Percentiles rank a stretch among this genome's conserved stretches.
Evolutionary conservation across 768 basidiomycete genomes (phyloP).

Genomic region (Suillus subluteus): DNA sequence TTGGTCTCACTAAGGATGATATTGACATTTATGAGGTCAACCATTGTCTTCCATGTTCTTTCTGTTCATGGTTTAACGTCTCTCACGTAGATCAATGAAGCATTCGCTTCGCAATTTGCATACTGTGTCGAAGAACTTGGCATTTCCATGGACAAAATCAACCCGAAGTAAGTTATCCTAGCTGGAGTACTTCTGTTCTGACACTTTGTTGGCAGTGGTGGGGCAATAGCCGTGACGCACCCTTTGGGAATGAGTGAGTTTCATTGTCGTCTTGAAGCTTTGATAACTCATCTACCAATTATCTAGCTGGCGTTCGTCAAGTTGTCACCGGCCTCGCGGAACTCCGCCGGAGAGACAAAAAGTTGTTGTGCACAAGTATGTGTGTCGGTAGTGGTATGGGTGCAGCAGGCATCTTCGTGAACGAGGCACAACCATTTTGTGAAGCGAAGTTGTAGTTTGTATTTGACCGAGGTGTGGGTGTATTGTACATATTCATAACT

Average conservation of each 20-base stretch:
- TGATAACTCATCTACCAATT: conserved; percentile 19
- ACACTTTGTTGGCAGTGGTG: conserved; percentile 56
- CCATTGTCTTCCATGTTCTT: background rate
- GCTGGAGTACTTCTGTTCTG: conserved; percentile 4
- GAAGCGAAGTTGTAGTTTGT: conserved; percentile 29
- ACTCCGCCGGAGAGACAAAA: conserved; percentile 67
- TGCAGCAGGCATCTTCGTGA: conserved; percentile 79
- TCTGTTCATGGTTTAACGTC: conserved; percentile 8
- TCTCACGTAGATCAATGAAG: conserved; percentile 74
- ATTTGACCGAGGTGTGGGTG: conserved; percentile 2
- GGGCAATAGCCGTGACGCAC: conserved; percentile 83
- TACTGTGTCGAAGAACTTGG: conserved; percentile 84
- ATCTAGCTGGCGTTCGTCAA: conserved; percentile 79
- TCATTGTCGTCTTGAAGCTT: background rate
- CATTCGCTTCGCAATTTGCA: conserved; percentile 93
- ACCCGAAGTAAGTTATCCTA: conserved; percentile 66
- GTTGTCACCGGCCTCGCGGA: conserved; percentile 88
- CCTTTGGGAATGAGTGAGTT: conserved; percentile 82
- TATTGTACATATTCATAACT: conserved; percentile 3
- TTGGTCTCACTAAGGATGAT: conserved; percentile 70
- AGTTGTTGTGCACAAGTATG: conserved; percentile 82
- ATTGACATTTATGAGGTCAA: conserved; percentile 76
- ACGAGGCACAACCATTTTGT: conserved; percentile 48
- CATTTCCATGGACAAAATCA: conserved; percentile 80
- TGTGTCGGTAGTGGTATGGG: conserved; percentile 90